Base-by-base conservation (phyloP, 192 early-diverging fungal species). In the Podila clonocystis region DNA sequence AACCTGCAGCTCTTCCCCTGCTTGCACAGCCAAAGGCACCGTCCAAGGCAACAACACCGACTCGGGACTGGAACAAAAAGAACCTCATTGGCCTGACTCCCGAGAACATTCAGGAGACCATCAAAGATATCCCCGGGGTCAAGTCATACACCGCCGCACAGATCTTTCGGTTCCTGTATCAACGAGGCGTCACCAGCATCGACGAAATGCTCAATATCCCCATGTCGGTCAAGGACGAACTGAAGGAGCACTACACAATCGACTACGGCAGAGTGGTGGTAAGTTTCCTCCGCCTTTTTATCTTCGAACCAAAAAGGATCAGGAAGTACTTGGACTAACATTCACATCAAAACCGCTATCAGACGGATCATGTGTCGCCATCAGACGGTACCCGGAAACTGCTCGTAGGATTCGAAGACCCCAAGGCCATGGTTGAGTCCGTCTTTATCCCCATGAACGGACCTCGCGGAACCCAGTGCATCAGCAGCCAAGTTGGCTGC, bases 401-500 rank as follows among this genome's bases (percentile, higher is more conserved):
- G 62, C 72, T 93, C 0, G 83, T 93, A 22, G 89, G 85, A 60
- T 91, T 87, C 66, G 67, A 84, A 49, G 87, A 92, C 31, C 82
- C 89, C 20, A 82, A 83, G 41, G 87, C 89, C 0, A 75, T 88
- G 60, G 89, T 94, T 19, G 95, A 96, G 67, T 89, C 92, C 5
- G 95, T 95, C 29, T 87, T 91, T 55, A 96, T 95, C 52, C 94
- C 94, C 3, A 87, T 92, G 65, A 80, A 73, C n/a, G 82, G 75
- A 7, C 57, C 63, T 29, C 80, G 87, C 59, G 88, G 90, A 3
- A 97, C 94, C 12, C 82, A 94, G 28, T 97, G 94, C 65, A 87
- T 96, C 24, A 93, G 91, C 33, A 93, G 91, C 26, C 94, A 97
- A 65, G 88, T 97, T 8, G 96, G 95, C 3, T 96, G 95, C 77